A percentile compares a stretch with the other conserved stretches of the same genome.
Evolutionary conservation across 768 basidiomycete genomes (phyloP).

Genomic region (Suillus lakei): DNA sequence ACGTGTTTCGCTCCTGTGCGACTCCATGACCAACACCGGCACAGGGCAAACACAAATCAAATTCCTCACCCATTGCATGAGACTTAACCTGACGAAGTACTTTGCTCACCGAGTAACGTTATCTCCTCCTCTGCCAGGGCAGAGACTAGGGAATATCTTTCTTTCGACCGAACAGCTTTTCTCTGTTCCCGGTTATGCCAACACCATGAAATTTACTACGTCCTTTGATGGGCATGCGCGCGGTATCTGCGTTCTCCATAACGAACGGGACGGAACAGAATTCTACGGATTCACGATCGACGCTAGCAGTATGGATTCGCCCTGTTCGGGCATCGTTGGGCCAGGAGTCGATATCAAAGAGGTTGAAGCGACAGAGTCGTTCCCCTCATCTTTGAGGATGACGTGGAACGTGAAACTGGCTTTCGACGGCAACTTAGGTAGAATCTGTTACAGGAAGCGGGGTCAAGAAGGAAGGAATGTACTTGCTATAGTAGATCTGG

Average conservation of each 20-base stretch:
- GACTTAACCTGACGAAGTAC: constrained; percentile 4
- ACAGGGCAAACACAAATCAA: constrained; percentile 1
- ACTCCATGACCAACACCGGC: not conserved
- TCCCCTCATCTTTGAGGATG: constrained; percentile 5
- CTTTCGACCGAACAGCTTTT: constrained; percentile 1
- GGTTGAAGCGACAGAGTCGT: constrained; percentile 7
- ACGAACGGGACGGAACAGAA: not conserved
- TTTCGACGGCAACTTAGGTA: constrained; percentile 1
- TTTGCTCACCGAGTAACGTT: constrained; percentile 4
- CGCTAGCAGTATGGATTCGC: not conserved
- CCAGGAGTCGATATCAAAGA: constrained; percentile 8
- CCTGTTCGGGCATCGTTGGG: not conserved
- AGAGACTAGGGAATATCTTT: not conserved
- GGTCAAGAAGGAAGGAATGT: constrained; percentile 3
- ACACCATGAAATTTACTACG: constrained; percentile 5
- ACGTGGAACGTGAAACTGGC: constrained; percentile 7
- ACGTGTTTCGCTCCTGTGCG: not conserved
- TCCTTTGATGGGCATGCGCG: constrained; percentile 2
- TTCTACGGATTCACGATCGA: constrained; percentile 3
- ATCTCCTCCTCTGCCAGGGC: not conserved
- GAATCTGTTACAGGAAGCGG: constrained; percentile 3
- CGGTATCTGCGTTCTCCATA: constrained; percentile 4
- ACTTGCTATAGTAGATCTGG: constrained; percentile 2
- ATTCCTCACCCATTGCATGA: constrained; percentile 5
- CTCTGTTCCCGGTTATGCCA: constrained; percentile 4